A percentile compares a stretch with the other conserved stretches of the same genome.
Conservation (phyloP, 805 yeast species). For the Hanseniaspora occidentalis region DNA sequence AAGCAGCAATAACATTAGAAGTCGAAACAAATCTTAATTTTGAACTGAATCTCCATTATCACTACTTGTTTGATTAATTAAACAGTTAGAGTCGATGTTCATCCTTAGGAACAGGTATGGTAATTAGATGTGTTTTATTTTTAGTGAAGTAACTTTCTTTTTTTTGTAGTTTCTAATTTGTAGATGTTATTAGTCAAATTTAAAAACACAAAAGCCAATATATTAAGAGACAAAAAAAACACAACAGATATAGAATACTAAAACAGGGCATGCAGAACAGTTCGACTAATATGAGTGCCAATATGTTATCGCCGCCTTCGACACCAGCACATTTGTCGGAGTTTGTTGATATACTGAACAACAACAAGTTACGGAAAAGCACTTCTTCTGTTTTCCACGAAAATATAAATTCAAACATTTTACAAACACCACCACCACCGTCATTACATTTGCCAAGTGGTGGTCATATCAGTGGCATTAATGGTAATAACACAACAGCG, state of each 20-base stretch:
- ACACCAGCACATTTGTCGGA: conserved; percentile 2
- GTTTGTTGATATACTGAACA: conserved; percentile 1
- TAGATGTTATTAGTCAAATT: no score
- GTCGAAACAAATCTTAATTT: background rate
- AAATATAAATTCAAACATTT: background rate
- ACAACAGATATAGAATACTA: background rate
- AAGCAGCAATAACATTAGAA: no score
- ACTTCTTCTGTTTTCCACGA: background rate
- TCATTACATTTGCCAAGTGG: conserved; percentile 7
- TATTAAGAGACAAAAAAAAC: background rate
- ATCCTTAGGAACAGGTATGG: no score
- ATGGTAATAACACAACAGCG: background rate
- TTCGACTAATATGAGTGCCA: no score
- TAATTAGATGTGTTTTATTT: no score
- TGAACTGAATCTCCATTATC: background rate
- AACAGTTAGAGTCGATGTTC: background rate
- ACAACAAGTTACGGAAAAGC: background rate
- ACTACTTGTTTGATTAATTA: background rate
- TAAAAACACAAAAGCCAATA: background rate
- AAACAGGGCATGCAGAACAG: no score
- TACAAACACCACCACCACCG: conserved; percentile 3
- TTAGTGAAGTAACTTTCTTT: no score
- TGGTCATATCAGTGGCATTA: conserved; percentile 1
- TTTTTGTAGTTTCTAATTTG: no score
- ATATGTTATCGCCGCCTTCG: background rate